phyloP scores from a whole-genome alignment of 805 yeast species.

The Kuraishia borneana region DNA sequence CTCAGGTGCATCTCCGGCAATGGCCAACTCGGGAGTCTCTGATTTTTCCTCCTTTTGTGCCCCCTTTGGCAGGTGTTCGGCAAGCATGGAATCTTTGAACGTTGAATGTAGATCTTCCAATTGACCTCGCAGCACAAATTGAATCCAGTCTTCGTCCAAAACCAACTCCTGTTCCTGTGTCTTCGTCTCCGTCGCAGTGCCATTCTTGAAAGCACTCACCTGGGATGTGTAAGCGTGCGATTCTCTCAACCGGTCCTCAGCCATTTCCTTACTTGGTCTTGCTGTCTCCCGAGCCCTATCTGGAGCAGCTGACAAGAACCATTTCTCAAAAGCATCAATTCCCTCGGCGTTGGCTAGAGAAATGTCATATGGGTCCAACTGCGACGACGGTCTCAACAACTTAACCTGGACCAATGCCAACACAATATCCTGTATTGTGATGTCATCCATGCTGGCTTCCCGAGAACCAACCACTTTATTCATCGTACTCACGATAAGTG shows the following conservation, averaged over 20 bases:
- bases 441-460: slow-evolving; percentile 23
- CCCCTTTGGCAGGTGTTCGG: slow-evolving; percentile 15
- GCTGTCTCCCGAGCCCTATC: slow-evolving; percentile 28
- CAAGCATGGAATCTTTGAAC: slow-evolving; percentile 14
- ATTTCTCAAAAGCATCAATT: slow-evolving; percentile 37
- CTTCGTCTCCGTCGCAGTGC: slow-evolving; percentile 1
- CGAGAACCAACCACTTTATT: slow-evolving; percentile 35
- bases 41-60: too few species aligned
- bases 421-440: slow-evolving; percentile 55
- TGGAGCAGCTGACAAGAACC: slow-evolving; percentile 39
- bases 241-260: slow-evolving; percentile 4
- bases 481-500: slow-evolving; percentile 40
- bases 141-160: slow-evolving; percentile 22
- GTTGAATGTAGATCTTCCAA: slow-evolving; percentile 12
- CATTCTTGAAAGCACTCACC: not conserved
- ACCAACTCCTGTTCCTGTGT: slow-evolving; percentile 6
- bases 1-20: too few species aligned
- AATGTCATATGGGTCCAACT: slow-evolving; percentile 43
- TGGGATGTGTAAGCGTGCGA: not conserved
- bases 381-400: slow-evolving; percentile 45
- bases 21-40: too few species aligned
- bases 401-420: slow-evolving; percentile 59
- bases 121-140: slow-evolving; percentile 17
- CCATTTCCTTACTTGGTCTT: slow-evolving; percentile 17
- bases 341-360: slow-evolving; percentile 34